phyloP scores from a whole-genome alignment of 2,329 filamentous ascomycete species.

The Calonectria leucothoes region DNA sequence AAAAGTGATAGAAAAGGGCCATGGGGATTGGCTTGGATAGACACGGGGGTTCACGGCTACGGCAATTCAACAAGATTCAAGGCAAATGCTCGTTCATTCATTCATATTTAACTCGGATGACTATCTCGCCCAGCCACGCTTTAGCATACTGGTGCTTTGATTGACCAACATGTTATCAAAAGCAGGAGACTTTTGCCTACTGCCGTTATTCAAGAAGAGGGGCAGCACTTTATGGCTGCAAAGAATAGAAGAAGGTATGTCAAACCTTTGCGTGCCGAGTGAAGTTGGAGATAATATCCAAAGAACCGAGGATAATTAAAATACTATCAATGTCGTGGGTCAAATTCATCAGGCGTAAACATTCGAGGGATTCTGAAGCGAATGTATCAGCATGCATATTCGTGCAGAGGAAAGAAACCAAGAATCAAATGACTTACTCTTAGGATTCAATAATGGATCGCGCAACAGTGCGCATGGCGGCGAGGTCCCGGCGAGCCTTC shows the following conservation, averaged over 20 bases:
- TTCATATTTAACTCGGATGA: slow-evolving; percentile 30
- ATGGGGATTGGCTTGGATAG: slow-evolving; percentile 19
- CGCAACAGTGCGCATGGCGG: slow-evolving; percentile 41
- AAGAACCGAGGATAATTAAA: neutral
- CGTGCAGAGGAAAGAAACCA: neutral
- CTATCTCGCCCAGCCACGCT: slow-evolving; percentile 28
- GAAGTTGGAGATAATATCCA: neutral
- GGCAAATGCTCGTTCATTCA: slow-evolving; percentile 27
- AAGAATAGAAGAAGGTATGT: slow-evolving; percentile 24
- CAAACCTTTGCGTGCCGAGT: slow-evolving; percentile 12
- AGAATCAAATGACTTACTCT: slow-evolving; percentile 33
- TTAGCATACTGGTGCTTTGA: slow-evolving; percentile 20
- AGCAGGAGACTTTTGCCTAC: slow-evolving; percentile 32
- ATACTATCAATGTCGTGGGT: neutral
- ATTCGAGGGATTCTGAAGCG: neutral
- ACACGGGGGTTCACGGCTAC: slow-evolving; percentile 8
- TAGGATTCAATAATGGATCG: slow-evolving; percentile 40
- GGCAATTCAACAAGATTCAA: slow-evolving; percentile 4
- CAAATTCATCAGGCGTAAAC: neutral
- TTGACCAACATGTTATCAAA: slow-evolving; percentile 28
- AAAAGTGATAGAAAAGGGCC: slow-evolving; percentile 21
- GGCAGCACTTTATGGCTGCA: slow-evolving; percentile 20
- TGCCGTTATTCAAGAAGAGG: slow-evolving; percentile 36
- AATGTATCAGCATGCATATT: neutral
- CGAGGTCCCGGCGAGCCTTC: slow-evolving; percentile 52